Evolutionary conservation across 2,329 filamentous ascomycete species (phyloP).

Genomic region (Ophiostoma novo-ulmi): DNA sequence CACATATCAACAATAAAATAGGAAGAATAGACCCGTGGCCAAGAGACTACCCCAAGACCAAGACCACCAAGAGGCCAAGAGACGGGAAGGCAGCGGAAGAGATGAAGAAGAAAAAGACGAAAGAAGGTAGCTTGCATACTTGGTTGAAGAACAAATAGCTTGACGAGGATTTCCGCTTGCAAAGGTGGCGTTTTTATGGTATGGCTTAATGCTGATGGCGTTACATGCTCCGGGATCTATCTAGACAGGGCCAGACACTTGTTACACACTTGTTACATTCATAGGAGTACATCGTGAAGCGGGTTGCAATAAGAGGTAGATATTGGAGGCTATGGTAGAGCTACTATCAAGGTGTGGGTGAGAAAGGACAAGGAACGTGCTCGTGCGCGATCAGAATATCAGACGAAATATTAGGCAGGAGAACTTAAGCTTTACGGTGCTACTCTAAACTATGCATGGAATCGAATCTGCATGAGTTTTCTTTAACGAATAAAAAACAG

Average conservation of each 20-base stretch:
- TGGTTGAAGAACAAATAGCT: background rate
- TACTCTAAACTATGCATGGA: background rate
- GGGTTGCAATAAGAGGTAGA: background rate
- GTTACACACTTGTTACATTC: background rate
- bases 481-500: background rate
- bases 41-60: constrained; percentile 1
- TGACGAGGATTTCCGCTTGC: background rate
- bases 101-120: background rate
- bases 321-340: background rate
- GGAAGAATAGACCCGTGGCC: constrained; percentile 3
- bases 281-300: background rate
- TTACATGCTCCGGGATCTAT: background rate
- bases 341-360: background rate
- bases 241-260: background rate
- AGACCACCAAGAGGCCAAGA: constrained; percentile 11
- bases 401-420: background rate
- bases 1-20: background rate
- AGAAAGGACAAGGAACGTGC: background rate
- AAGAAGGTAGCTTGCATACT: background rate
- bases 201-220: background rate
- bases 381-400: background rate
- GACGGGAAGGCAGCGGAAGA: background rate
- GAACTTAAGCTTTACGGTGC: background rate
- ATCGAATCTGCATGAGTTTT: background rate
- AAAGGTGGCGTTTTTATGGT: background rate